Evolutionary conservation across 257 asterid genomes (phyloP).

Genomic region (Petunia axillaris): DNA sequence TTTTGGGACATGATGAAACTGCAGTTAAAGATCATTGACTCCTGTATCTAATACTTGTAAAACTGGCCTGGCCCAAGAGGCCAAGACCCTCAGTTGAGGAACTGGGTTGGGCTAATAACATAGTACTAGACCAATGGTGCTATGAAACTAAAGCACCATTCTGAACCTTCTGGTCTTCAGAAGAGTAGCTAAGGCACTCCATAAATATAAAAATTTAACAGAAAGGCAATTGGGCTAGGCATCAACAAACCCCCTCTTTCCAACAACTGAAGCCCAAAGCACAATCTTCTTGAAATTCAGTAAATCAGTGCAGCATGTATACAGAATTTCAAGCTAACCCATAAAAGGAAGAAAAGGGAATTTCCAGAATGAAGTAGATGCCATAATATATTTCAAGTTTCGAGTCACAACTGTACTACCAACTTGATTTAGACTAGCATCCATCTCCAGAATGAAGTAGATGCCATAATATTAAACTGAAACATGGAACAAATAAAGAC

Average conservation of each 20-base stretch:
- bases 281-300: not conserved
- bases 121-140: not conserved
- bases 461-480: not conserved
- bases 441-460: not conserved
- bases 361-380: too few relatives aligned
- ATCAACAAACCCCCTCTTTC: not conserved
- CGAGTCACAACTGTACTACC: not conserved
- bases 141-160: not conserved
- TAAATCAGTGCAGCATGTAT: not conserved
- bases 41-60: not conserved
- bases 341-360: not conserved
- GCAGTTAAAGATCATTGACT: not conserved
- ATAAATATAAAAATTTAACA: not conserved
- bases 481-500: not conserved
- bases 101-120: not conserved
- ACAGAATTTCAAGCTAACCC: not conserved
- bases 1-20: not conserved
- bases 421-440: not conserved
- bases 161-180: not conserved
- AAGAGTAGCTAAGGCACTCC: too few relatives aligned
- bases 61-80: not conserved
- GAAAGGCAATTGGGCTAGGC: not conserved
- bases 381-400: not conserved
- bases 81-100: not conserved
- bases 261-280: not conserved